Evolutionary conservation across 139 green algal genomes (phyloP), one percentile per base, ranked within the genome.

Genomic region (Chlamydomonas sp.): DNA sequence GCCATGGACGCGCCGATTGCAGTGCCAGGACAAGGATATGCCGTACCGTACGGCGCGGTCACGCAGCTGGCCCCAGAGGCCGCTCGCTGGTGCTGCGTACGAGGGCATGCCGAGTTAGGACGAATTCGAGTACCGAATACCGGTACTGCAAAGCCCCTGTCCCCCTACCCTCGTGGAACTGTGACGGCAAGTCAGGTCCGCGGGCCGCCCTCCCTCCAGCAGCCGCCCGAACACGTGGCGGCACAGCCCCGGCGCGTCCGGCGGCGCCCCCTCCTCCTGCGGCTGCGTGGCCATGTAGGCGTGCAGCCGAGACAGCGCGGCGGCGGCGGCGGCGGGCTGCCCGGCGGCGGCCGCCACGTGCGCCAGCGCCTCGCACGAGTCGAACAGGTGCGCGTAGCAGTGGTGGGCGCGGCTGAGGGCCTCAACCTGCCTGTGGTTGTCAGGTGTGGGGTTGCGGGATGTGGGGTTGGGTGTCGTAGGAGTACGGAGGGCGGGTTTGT

Each of bases 311-410:
- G 58, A 10, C 0, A 60, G 7, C 49, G n/a, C 60, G 75, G 72
- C 31, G 4, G 49, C 72, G 59, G 49, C 57, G 14, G 14, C 68
- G 59, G 10, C 49, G 63, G 15, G 62, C 74, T 77, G 60, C 7
- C 31, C 8, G 49, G 78, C 73, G 74, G 89, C 88, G 57, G 62
- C 18, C 4, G 76, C 72, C 20, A 49, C 31, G 31, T 49, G 31
- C 31, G 71, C 63, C 78, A 91, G 85, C 6, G 68, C 68, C 63
- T 80, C 74, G 62, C 90, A 91, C 59, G 77, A n/a, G 1, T 82
- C 71, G 63, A 89, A 90, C 7, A 93, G 90, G 78, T 89, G 68
- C 5, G 83, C 74, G 90, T 90, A 91, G 84, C 86, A 91, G 84
- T 93, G 90, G 83, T 93, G 86, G n/a, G 66, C 77, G 62, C 85